These are phyloP conservation scores for Dittrichia graveolens DNA, from an alignment of 129 eudicot species.

Conservation along the genomic window DNA sequence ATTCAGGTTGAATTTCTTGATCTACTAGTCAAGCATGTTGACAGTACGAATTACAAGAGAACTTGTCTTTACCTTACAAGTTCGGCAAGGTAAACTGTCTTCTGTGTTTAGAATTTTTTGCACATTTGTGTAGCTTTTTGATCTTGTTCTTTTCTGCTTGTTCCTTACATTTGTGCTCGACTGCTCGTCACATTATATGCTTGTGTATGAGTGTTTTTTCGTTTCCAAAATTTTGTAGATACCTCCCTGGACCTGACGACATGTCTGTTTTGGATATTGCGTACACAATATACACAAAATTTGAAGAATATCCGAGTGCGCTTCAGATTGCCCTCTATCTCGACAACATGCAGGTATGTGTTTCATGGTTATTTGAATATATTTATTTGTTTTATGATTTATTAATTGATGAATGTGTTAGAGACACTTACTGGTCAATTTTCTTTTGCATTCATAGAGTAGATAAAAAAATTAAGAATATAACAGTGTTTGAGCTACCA, in stretches of 20 bases:
- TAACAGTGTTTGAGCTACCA: too few relatives aligned
- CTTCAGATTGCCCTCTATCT: slow-evolving; percentile 89
- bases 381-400: slow-evolving; percentile 2
- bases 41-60: slow-evolving; percentile 62
- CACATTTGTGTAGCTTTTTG: neutral
- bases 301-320: slow-evolving; percentile 75
- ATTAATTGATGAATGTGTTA: neutral
- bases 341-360: slow-evolving; percentile 72
- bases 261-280: slow-evolving; percentile 82
- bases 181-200: neutral
- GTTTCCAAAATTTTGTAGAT: slow-evolving; percentile 48
- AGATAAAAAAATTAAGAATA: too few relatives aligned
- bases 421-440: neutral
- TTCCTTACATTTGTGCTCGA: neutral
- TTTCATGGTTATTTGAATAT: neutral
- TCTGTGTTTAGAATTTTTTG: neutral
- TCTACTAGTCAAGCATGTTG: slow-evolving; percentile 71
- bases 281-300: slow-evolving; percentile 65
- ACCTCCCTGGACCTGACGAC: slow-evolving; percentile 96
- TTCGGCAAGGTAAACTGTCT: slow-evolving; percentile 62
- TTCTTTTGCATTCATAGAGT: neutral
- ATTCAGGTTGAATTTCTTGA: slow-evolving; percentile 86
- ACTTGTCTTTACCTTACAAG: slow-evolving; percentile 74
- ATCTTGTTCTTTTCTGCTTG: neutral
- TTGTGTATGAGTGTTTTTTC: slow-evolving; percentile 9